Percentiles rank a stretch among this genome's conserved stretches.
Evolutionary conservation across 331 rosid genomes (phyloP).

Genomic region (Malus hybrid): DNA sequence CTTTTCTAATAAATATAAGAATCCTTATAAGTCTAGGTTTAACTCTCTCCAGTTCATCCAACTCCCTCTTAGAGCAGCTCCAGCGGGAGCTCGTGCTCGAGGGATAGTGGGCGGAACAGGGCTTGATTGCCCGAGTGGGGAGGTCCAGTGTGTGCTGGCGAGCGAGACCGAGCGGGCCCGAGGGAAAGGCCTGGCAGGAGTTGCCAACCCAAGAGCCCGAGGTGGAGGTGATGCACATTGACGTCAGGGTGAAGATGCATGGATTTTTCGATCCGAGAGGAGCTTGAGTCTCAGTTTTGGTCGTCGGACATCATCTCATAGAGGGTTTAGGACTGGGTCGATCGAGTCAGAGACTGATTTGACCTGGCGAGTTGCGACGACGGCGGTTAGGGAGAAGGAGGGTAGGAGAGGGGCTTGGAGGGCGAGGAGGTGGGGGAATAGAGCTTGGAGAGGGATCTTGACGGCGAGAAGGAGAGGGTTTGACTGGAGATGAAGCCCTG

Average conservation of each 20-base stretch:
- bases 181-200: too few species aligned
- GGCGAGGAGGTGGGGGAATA: conserved; percentile 29
- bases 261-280: conserved; percentile 33
- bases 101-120: too few species aligned
- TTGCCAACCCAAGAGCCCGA: too few species aligned
- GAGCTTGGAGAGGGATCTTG: conserved; percentile 19
- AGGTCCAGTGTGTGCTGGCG: too few species aligned
- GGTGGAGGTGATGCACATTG: too few species aligned
- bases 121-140: too few species aligned
- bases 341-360: conserved; percentile 15
- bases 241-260: background rate
- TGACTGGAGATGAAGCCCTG: conserved; percentile 71
- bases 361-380: background rate
- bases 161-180: too few species aligned
- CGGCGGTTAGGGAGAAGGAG: conserved; percentile 17
- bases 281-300: conserved; percentile 33
- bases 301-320: conserved; percentile 74
- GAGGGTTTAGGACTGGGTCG: conserved; percentile 47
- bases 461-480: conserved; percentile 38
- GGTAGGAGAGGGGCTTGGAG: conserved; percentile 31
- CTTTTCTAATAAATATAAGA: too few species aligned
- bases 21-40: too few species aligned
- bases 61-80: too few species aligned
- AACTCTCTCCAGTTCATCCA: too few species aligned
- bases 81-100: too few species aligned